A percentile compares a stretch with the other conserved stretches of the same genome.
These are phyloP conservation scores for Colletotrichum tanaceti DNA, from an alignment of 2,329 filamentous ascomycete species.

Conservation along the genomic window DNA sequence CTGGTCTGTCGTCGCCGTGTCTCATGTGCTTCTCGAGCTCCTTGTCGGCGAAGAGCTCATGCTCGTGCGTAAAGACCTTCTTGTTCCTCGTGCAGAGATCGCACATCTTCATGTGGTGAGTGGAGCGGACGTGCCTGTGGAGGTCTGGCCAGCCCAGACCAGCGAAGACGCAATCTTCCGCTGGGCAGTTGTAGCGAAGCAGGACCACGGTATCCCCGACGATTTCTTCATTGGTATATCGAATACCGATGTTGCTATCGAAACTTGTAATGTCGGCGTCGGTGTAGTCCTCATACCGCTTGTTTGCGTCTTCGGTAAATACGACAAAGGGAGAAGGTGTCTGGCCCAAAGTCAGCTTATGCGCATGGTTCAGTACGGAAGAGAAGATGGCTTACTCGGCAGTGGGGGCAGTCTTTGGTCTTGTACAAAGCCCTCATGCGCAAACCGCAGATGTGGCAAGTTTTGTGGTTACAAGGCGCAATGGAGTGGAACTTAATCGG, in stretches of 20 bases:
- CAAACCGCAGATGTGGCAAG: slow-evolving; percentile 95
- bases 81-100: slow-evolving; percentile 93
- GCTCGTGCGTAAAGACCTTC: slow-evolving; percentile 98
- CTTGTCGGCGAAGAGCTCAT: slow-evolving; percentile 86
- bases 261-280: slow-evolving; percentile 78
- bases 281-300: slow-evolving; percentile 86
- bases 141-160: slow-evolving; percentile 73
- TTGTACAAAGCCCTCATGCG: slow-evolving; percentile 95
- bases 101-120: slow-evolving; percentile 90
- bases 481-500: slow-evolving; percentile 88
- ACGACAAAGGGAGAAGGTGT: slow-evolving; percentile 84
- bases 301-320: slow-evolving; percentile 87
- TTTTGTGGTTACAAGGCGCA: slow-evolving; percentile 94
- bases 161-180: slow-evolving; percentile 81
- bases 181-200: slow-evolving; percentile 94
- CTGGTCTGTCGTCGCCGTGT: slow-evolving; percentile 89
- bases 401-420: slow-evolving; percentile 96
- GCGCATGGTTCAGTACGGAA: not conserved
- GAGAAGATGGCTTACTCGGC: slow-evolving; percentile 70
- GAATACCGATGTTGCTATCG: slow-evolving; percentile 90
- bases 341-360: slow-evolving; percentile 51
- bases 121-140: slow-evolving; percentile 81
- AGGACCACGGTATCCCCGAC: slow-evolving; percentile 90
- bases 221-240: slow-evolving; percentile 89
- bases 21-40: slow-evolving; percentile 90